Percentiles rank a stretch among this genome's conserved stretches.
Evolutionary conservation across 192 early-diverging fungal species (phyloP).

Genomic region (Cladochytrium replicatum): DNA sequence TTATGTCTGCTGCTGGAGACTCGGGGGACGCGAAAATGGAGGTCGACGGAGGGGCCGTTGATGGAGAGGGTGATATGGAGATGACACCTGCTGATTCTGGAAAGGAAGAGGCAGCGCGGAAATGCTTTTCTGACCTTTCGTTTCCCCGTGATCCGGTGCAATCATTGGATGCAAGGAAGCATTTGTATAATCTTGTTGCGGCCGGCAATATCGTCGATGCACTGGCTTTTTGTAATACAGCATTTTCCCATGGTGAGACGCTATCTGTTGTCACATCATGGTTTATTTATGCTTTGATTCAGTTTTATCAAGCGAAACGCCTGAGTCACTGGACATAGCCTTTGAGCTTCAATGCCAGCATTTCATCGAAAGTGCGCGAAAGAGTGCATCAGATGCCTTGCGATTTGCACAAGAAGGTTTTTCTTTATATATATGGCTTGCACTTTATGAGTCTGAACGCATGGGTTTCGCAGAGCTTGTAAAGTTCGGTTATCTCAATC

Average conservation of each 20-base stretch:
- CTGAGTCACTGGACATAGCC: conserved; percentile 32
- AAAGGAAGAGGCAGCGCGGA: conserved; percentile 1
- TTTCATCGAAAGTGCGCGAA: conserved; percentile 52
- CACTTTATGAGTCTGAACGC: too few species aligned
- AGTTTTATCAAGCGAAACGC: conserved; percentile 22
- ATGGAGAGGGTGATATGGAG: background rate
- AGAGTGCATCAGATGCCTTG: conserved; percentile 37
- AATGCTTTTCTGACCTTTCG: background rate
- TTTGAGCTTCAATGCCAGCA: conserved; percentile 55
- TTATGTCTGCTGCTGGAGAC: conserved; percentile 5
- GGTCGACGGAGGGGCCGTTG: conserved; percentile 5
- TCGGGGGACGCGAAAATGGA: conserved; percentile 16
- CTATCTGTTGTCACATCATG: conserved; percentile 17
- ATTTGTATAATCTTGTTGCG: conserved; percentile 11
- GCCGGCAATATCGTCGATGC: conserved; percentile 25
- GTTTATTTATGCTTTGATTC: background rate
- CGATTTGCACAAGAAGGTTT: conserved; percentile 47
- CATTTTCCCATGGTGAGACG: conserved; percentile 33
- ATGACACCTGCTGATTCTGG: background rate
- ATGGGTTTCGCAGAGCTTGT: conserved; percentile 20
- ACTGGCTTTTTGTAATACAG: conserved; percentile 32
- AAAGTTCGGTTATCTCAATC: conserved; percentile 24
- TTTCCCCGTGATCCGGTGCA: conserved; percentile 2
- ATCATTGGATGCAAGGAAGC: conserved; percentile 30
- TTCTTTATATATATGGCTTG: background rate